Evolutionary conservation across 352 stramenopile species (phyloP), one percentile per base, ranked within the genome.

Genomic region (Pythium phragmiticola): DNA sequence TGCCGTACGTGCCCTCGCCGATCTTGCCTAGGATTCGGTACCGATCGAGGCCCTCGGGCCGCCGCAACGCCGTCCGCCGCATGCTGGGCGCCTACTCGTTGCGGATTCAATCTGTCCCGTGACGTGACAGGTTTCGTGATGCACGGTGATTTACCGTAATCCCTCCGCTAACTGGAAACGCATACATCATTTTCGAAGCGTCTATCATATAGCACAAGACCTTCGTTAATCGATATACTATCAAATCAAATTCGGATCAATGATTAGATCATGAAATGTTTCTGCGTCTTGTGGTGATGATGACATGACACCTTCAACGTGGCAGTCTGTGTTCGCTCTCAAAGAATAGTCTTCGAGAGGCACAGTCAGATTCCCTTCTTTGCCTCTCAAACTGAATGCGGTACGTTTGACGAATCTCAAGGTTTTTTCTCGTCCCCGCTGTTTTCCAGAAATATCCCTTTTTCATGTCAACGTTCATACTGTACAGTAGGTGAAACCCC

Each of bases 1-100:
- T 82, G 50, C 88, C 88, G 69, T 96, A 96, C 46, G 88, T 96
- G 45, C 88, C 88, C 63, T 94, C 88, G 43, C 88, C 88, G 51
- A 96, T 90, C 76, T 96, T 95, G 58, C 80, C 83, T 39, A 94
- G 57, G 61, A 94, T 87, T 52, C 82, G 82, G 74, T 95, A 95
- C 60, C 88, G 88, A 70, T 93, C 84, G 58, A 95, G 60, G 36
- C 78, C 78, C 72, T 92, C 82, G 60, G 75, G 78, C 36, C 84
- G 77, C 45, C 79, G 82, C 57, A 93, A 61, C 36, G 80, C 67
- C 30, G 75, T 73, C 23, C 84, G 84, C 1, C 84, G 74, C 84
- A 93, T 93, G 9, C 33, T 48, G n/a, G 12, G 14, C 4, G 36
- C 5, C 41, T 19, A 46, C 5, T 49, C 3, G 43, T 26, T 49